Evolutionary conservation across 2,329 filamentous ascomycete species (phyloP).

Genomic region (Diaporthe citri): DNA sequence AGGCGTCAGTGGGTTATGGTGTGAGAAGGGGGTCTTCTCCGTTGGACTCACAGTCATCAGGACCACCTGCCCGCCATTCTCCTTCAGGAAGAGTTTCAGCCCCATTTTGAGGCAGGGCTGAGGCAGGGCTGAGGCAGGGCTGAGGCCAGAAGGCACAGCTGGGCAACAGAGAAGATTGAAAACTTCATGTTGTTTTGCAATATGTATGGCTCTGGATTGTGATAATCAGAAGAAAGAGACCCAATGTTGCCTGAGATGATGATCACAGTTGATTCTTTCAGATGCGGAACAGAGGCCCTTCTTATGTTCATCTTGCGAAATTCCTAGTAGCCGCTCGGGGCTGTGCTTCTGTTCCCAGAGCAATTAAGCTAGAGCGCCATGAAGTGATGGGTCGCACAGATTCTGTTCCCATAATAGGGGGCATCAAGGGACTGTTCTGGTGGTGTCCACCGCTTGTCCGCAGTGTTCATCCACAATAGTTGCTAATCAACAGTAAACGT

Average conservation of each 20-base stretch:
- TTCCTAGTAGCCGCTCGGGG: not conserved
- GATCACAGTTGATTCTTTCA: not conserved
- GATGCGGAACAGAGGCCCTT: not conserved
- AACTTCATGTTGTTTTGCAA: slow-evolving; percentile 11
- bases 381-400: slow-evolving; percentile 4
- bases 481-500: slow-evolving; percentile 9
- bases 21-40: not conserved
- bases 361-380: not conserved
- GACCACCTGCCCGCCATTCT: slow-evolving; percentile 19
- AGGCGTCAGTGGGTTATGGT: not conserved
- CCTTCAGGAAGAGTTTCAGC: slow-evolving; percentile 1
- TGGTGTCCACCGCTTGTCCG: slow-evolving; percentile 5
- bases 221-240: not conserved
- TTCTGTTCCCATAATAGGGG: slow-evolving; percentile 1
- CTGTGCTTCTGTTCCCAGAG: not conserved
- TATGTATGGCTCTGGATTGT: not conserved
- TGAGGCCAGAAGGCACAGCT: not conserved
- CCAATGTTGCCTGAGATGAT: not conserved
- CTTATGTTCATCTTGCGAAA: not conserved
- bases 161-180: not conserved
- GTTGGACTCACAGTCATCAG: slow-evolving; percentile 10
- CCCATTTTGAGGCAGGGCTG: not conserved
- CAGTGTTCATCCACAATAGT: not conserved
- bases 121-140: slow-evolving; percentile 19
- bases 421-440: not conserved